Evolutionary conservation across 768 basidiomycete genomes (phyloP).

Genomic region (Phlebiopsis gigantea): DNA sequence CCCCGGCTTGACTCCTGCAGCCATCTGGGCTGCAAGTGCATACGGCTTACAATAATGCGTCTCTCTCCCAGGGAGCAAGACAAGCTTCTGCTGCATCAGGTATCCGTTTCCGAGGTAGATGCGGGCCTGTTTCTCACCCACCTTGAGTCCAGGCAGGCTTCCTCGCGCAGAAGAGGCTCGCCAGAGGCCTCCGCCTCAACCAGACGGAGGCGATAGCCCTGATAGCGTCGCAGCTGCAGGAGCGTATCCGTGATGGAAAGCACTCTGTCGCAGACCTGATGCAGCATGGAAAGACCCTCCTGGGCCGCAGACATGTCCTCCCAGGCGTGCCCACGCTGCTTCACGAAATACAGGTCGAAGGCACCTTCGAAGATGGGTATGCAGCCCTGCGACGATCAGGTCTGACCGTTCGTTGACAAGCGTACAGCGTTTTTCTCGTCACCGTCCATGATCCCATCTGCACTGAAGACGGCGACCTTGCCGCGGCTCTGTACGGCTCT

Average conservation of each 20-base stretch:
- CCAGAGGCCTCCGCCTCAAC: slow-evolving; percentile 87
- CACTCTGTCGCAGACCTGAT: slow-evolving; percentile 88
- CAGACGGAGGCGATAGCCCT: slow-evolving; percentile 83
- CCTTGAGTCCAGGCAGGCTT: slow-evolving; percentile 57
- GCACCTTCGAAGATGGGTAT: slow-evolving; percentile 84
- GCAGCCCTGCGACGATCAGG: neutral
- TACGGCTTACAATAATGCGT: slow-evolving; percentile 42
- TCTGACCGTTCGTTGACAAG: neutral
- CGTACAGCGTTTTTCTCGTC: slow-evolving; percentile 80
- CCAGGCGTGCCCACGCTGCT: slow-evolving; percentile 70
- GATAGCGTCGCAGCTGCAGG: slow-evolving; percentile 89
- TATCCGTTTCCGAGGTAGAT: slow-evolving; percentile 5
- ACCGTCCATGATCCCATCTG: slow-evolving; percentile 95
- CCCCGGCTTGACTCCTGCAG: neutral
- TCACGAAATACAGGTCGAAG: slow-evolving; percentile 91
- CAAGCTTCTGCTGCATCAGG: slow-evolving; percentile 72
- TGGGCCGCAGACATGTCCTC: slow-evolving; percentile 87
- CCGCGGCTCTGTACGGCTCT: slow-evolving; percentile 67
- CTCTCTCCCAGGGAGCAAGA: slow-evolving; percentile 71
- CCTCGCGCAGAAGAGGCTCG: slow-evolving; percentile 91
- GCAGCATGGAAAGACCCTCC: slow-evolving; percentile 83
- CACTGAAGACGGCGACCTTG: slow-evolving; percentile 39
- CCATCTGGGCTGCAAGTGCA: no score
- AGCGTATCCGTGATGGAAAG: slow-evolving; percentile 86
- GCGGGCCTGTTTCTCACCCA: neutral